Evolutionary conservation across 768 basidiomycete genomes (phyloP), one percentile per base, ranked within the genome.

Genomic region (Russula sp.): DNA sequence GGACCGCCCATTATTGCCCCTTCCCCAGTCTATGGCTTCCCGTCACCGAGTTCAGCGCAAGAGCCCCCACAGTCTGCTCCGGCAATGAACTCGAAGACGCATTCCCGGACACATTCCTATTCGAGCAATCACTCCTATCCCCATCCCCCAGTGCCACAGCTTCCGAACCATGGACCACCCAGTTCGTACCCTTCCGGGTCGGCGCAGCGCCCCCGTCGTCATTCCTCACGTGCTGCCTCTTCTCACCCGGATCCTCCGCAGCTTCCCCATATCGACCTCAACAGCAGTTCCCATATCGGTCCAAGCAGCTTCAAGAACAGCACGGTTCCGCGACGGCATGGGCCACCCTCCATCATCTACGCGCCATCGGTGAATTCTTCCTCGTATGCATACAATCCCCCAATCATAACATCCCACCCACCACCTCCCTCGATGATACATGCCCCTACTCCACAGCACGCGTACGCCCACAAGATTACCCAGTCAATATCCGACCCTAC

Each of bases 401-500:
- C 65, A 36, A 10, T 63, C 10, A 64, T 64, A 22, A 65, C 61
- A 4, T 43, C 63, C 20, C 46, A 45, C 10, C 59, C 55, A 34
- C 53, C 39, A 1, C 20, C 53, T n/a, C 20, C 52, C 25, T 10
- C 29, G 52, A 34, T 22, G n/a, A 48, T 50, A 11, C 61, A 53
- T 18, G 48, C 48, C 8, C 38, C 60, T 7, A 13, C 43, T 35
- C 45, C 58, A 7, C 50, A 52, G 13, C 48, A 38, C n/a, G 53
- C 63, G 0, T 58, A 61, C 41, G 36, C 61, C 9, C 57, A 42
- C 29, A 49, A 53, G 45, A 56, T 66, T 38, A 54, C 53, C 4
- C 63, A 52, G 35, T 66, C 65, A 8, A 60, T 65, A 43, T 66
- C 65, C n/a, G 65, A 66, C 53, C 65, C 65, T 22, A 66, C 65